These are phyloP conservation scores for Irpex lacteus DNA, from an alignment of 1,284 basidiomycete genomes.

Conservation along the genomic window DNA sequence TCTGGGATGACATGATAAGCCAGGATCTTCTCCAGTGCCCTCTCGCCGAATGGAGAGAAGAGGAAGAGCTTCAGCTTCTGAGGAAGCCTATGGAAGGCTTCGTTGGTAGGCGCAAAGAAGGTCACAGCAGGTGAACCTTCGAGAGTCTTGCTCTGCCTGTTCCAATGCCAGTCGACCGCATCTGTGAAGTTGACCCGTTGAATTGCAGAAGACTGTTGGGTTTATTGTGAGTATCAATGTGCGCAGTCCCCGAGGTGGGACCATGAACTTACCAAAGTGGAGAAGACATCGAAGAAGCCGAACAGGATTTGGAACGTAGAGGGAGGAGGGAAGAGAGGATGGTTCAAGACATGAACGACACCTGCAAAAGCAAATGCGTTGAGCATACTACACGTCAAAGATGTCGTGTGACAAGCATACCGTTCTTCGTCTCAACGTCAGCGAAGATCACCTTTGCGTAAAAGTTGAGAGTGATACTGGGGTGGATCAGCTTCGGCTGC, in stretches of 20 bases:
- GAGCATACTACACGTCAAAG: neutral
- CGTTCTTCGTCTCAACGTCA: slow-evolving; percentile 53
- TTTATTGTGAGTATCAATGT: neutral
- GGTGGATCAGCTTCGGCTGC: slow-evolving; percentile 26
- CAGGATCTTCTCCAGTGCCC: slow-evolving; percentile 57
- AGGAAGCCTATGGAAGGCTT: slow-evolving; percentile 60
- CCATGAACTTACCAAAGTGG: slow-evolving; percentile 43
- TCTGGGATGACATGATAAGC: slow-evolving; percentile 67
- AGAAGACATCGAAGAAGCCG: slow-evolving; percentile 50
- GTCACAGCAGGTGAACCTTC: slow-evolving; percentile 55
- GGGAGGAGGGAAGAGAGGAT: slow-evolving; percentile 61
- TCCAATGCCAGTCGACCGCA: slow-evolving; percentile 45
- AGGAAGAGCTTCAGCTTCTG: slow-evolving; percentile 55
- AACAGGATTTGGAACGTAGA: slow-evolving; percentile 61
- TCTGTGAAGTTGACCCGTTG: slow-evolving; percentile 52
- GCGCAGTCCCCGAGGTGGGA: slow-evolving; percentile 2
- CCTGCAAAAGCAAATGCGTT: slow-evolving; percentile 28
- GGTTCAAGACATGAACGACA: slow-evolving; percentile 57
- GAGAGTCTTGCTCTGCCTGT: slow-evolving; percentile 30
- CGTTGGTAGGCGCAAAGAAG: slow-evolving; percentile 64
- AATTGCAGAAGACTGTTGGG: slow-evolving; percentile 51
- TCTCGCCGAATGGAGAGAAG: slow-evolving; percentile 65
- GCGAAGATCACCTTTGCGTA: slow-evolving; percentile 46
- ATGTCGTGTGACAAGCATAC: slow-evolving; percentile 27
- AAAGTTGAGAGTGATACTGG: slow-evolving; percentile 50